Evolutionary conservation across 73 alveolate genomes (phyloP).

Genomic region (Breviolum minutum): DNA sequence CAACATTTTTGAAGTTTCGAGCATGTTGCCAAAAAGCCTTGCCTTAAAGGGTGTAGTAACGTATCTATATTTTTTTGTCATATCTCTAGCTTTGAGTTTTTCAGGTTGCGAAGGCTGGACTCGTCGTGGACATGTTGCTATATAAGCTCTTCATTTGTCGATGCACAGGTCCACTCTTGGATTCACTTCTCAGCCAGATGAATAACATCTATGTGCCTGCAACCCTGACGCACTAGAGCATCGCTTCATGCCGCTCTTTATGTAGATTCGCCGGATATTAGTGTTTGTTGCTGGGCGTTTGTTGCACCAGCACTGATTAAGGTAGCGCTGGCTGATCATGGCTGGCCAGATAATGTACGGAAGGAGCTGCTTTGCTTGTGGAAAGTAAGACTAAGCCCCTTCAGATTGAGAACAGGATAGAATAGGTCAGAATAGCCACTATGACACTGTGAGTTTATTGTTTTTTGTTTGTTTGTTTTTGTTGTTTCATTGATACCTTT

Average conservation of each 20-base stretch:
- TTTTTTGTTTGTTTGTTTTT: neutral
- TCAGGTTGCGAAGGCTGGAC: too few relatives aligned
- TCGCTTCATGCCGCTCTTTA: too few relatives aligned
- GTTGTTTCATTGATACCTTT: too few relatives aligned
- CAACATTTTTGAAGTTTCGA: too few relatives aligned
- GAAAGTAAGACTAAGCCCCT: too few relatives aligned
- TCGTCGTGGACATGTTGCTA: neutral
- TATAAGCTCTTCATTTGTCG: neutral
- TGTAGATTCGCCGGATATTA: neutral
- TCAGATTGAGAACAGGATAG: too few relatives aligned
- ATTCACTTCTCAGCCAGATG: conserved; percentile 98
- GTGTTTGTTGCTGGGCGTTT: neutral
- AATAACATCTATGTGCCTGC: conserved; percentile 97
- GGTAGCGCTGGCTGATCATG: conserved; percentile 97
- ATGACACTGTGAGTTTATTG: neutral
- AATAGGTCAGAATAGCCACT: too few relatives aligned
- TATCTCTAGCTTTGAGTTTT: too few relatives aligned
- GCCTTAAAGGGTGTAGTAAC: too few relatives aligned
- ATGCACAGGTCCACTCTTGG: conserved; percentile 95
- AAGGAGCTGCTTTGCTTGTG: conserved; percentile 96
- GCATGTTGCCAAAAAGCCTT: too few relatives aligned
- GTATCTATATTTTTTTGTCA: too few relatives aligned
- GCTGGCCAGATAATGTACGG: conserved; percentile 99
- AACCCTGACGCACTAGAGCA: neutral
- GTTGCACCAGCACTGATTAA: neutral